Percentiles rank a stretch among this genome's conserved stretches.
These are phyloP conservation scores for Thuja plicata DNA, from an alignment of 83 land plant species.

Conservation along the genomic window DNA sequence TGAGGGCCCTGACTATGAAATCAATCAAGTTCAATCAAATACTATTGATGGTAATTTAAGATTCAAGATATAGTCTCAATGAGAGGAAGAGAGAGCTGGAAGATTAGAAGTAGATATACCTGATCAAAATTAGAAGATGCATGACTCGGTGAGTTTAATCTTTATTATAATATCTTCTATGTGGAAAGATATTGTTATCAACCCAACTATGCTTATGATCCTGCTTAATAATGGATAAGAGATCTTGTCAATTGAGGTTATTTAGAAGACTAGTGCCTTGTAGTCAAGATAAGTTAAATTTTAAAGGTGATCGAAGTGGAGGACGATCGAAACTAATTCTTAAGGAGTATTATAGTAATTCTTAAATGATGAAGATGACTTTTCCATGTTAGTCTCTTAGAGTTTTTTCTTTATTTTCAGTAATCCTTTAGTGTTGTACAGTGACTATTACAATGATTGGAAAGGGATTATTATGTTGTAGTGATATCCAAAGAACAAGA, in stretches of 20 bases:
- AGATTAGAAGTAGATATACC: not conserved
- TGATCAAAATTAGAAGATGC: not conserved
- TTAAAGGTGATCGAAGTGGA: too few species aligned
- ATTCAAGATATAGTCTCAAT: not conserved
- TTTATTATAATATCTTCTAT: slow-evolving; percentile 26
- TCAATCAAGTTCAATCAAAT: not conserved
- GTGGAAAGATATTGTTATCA: slow-evolving; percentile 58
- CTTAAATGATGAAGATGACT: too few species aligned
- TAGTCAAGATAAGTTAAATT: too few species aligned
- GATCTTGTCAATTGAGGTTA: slow-evolving; percentile 19
- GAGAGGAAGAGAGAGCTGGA: not conserved
- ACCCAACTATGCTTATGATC: slow-evolving; percentile 55
- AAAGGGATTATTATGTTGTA: too few species aligned
- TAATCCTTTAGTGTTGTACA: too few species aligned
- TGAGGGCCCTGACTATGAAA: slow-evolving; percentile 8
- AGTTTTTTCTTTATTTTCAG: too few species aligned
- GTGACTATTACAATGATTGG: too few species aligned
- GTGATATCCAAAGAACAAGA: too few species aligned
- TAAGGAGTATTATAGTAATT: too few species aligned
- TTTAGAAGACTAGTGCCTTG: slow-evolving; percentile 24
- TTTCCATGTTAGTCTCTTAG: too few species aligned
- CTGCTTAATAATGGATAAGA: slow-evolving; percentile 36
- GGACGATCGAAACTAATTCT: too few species aligned
- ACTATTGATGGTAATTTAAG: not conserved
- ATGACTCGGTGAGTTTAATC: slow-evolving; percentile 4